Evolutionary conservation across 2,329 filamentous ascomycete genomes (phyloP).

Genomic region (Moelleriella libera): DNA sequence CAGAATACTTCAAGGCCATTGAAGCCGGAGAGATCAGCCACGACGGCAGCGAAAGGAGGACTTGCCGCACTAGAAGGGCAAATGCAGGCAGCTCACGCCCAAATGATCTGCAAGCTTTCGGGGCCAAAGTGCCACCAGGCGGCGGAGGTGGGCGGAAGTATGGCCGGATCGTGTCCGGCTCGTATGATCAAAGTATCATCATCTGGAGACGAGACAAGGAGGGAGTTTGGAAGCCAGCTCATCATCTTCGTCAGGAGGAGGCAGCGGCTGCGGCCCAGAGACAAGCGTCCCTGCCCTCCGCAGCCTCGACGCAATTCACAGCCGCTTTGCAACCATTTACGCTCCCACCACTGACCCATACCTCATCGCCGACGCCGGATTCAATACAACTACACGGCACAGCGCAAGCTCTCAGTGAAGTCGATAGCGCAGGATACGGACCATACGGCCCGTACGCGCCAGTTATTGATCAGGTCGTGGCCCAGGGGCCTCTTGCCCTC

Average conservation of each 20-base stretch:
- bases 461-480: constrained; percentile 39
- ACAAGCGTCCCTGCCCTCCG: constrained; percentile 6
- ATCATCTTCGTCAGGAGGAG: constrained; percentile 62
- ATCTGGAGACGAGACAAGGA: constrained; percentile 83
- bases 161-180: constrained; percentile 91
- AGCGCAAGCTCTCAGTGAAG: too few species aligned
- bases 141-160: constrained; percentile 82
- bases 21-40: constrained; percentile 31
- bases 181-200: constrained; percentile 90
- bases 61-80: constrained; percentile 25
- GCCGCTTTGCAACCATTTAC: too few species aligned
- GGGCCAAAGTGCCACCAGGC: constrained; percentile 78
- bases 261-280: constrained; percentile 38
- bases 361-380: too few species aligned
- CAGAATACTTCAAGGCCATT: constrained; percentile 51
- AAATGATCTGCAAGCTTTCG: constrained; percentile 63
- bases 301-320: too few species aligned
- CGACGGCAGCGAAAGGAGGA: constrained; percentile 16
- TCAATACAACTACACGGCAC: too few species aligned
- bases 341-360: too few species aligned
- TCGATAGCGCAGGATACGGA: not conserved
- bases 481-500: constrained; percentile 32
- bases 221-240: constrained; percentile 70
- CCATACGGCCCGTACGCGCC: constrained; percentile 28
- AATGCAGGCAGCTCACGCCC: constrained; percentile 66